A percentile compares a stretch with the other conserved stretches of the same genome.
Evolutionary conservation across 2,329 filamentous ascomycete species (phyloP).

Genomic region (Sphaerulina vaccinii): DNA sequence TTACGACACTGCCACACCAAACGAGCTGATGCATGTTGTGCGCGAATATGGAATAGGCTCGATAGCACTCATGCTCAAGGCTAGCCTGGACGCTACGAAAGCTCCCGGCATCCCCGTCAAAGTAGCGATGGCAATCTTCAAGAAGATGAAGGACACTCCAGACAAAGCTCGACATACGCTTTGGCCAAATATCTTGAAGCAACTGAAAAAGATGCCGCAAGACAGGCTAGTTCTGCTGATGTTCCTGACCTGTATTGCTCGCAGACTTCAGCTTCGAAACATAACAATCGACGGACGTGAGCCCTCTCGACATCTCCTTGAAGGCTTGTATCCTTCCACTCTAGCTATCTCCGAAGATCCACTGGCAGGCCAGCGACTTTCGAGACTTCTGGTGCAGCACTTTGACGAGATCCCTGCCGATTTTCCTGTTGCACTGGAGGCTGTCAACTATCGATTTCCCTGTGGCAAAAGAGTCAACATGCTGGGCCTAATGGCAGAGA

Average conservation of each 20-base stretch:
- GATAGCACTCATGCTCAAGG: constrained; percentile 5
- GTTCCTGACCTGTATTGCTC: constrained; percentile 20
- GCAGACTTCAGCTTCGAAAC: constrained; percentile 11
- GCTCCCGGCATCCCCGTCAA: constrained; percentile 9
- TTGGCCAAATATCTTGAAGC: constrained; percentile 16
- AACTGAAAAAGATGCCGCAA: constrained; percentile 21
- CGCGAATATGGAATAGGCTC: not conserved
- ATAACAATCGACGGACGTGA: constrained; percentile 17
- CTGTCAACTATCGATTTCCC: constrained; percentile 19
- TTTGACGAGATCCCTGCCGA: constrained; percentile 21
- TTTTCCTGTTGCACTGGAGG: constrained; percentile 14
- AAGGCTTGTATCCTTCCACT: constrained; percentile 16
- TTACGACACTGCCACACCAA: not conserved
- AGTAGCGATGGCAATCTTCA: constrained; percentile 12
- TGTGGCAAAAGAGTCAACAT: constrained; percentile 11
- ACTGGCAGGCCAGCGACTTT: constrained; percentile 12
- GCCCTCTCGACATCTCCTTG: constrained; percentile 17
- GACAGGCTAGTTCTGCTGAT: constrained; percentile 19
- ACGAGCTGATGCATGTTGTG: not conserved
- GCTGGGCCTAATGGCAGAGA: constrained; percentile 1
- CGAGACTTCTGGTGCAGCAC: constrained; percentile 16
- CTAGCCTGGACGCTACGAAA: constrained; percentile 9
- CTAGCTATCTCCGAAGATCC: constrained; percentile 7
- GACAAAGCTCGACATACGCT: constrained; percentile 13
- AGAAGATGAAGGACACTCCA: constrained; percentile 13